Percentiles rank a stretch among this genome's conserved stretches.
phyloP scores from a whole-genome alignment of 75 land plant genomes.

The Larix kaempferi region DNA sequence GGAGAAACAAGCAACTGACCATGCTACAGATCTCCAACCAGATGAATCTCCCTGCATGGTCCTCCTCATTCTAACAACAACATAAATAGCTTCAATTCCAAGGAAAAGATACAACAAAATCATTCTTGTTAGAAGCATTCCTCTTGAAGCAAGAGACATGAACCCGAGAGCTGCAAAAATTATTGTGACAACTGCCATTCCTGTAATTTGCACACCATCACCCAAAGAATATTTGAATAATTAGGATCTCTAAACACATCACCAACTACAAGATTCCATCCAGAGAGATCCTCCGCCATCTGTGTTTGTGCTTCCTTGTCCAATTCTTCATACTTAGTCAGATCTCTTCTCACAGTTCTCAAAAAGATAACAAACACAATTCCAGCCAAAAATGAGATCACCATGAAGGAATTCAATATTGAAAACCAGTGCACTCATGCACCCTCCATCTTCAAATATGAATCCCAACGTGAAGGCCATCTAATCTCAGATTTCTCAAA shows the following conservation, averaged over 20 bases:
- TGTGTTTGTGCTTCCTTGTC: slow-evolving; percentile 91
- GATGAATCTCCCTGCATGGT: no score
- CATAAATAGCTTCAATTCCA: no score
- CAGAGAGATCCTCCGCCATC: slow-evolving; percentile 88
- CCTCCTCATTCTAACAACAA: no score
- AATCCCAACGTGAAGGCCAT: slow-evolving; percentile 90
- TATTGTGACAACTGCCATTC: slow-evolving; percentile 79
- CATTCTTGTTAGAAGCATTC: slow-evolving; percentile 83
- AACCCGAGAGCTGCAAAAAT: slow-evolving; percentile 87
- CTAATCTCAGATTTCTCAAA: slow-evolving; percentile 64
- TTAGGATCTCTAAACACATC: slow-evolving; percentile 79
- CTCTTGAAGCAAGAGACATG: slow-evolving; percentile 91
- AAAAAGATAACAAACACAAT: slow-evolving; percentile 86
- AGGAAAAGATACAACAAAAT: slow-evolving; percentile 80
- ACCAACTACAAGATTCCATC: slow-evolving; percentile 90
- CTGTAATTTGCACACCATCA: slow-evolving; percentile 76
- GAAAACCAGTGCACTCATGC: slow-evolving; percentile 87
- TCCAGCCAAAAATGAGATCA: slow-evolving; percentile 76
- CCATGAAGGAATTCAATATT: slow-evolving; percentile 82
- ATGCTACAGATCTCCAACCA: no score
- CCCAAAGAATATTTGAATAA: slow-evolving; percentile 63
- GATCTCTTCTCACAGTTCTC: slow-evolving; percentile 71
- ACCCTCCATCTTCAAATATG: slow-evolving; percentile 89
- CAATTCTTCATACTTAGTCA: slow-evolving; percentile 83
- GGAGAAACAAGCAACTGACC: no score